Percentiles rank a stretch among this genome's conserved stretches.
These are phyloP conservation scores for Scheffersomyces insectosa DNA, from an alignment of 1,139 yeast species.

Conservation along the genomic window DNA sequence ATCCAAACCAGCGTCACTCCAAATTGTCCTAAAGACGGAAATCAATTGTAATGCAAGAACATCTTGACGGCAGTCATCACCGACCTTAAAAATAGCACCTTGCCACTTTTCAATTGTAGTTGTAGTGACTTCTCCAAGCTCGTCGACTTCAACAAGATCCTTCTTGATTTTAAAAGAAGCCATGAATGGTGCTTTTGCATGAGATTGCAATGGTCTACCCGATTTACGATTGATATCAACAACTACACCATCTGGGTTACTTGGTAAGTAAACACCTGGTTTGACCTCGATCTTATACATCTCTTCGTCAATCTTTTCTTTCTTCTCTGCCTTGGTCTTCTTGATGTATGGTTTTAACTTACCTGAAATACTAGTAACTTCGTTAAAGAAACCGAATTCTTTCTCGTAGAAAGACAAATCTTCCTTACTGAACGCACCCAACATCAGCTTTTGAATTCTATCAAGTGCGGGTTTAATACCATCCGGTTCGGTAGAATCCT, in stretches of 20 bases:
- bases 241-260: conserved; percentile 95
- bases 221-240: conserved; percentile 89
- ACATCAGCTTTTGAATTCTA: conserved; percentile 67
- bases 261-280: conserved; percentile 89
- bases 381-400: conserved; percentile 88
- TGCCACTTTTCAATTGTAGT: conserved; percentile 68
- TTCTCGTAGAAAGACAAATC: conserved; percentile 72
- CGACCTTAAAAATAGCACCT: conserved; percentile 97
- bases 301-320: conserved; percentile 93
- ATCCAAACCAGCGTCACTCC: conserved; percentile 86
- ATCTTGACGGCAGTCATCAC: conserved; percentile 99
- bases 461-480: conserved; percentile 82
- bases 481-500: conserved; percentile 80
- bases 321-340: conserved; percentile 94
- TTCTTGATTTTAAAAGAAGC: conserved; percentile 87
- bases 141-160: conserved; percentile 46
- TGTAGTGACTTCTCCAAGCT: conserved; percentile 37
- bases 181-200: conserved; percentile 98
- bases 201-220: conserved; percentile 96
- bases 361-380: conserved; percentile 91
- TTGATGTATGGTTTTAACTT: conserved; percentile 91
- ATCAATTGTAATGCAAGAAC: conserved; percentile 90
- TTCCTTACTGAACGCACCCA: conserved; percentile 54
- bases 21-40: conserved; percentile 87
- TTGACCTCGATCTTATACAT: conserved; percentile 78